Evolutionary conservation across 1,284 basidiomycete genomes (phyloP).

Genomic region (Melampsora allii-populina): DNA sequence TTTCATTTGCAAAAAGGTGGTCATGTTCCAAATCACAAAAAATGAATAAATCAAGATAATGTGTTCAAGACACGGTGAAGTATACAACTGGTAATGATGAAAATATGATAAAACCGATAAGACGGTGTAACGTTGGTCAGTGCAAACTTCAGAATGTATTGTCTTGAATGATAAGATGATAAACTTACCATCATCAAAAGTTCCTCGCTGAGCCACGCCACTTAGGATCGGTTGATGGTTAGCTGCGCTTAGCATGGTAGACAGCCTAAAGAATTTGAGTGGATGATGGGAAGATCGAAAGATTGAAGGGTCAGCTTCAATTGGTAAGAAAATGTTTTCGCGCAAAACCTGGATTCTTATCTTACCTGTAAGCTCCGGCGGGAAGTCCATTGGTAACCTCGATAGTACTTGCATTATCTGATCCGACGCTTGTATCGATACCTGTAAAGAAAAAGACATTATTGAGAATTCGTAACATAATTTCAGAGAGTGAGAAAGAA

Average conservation of each 20-base stretch:
- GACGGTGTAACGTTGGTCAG: no score
- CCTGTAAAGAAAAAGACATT: neutral
- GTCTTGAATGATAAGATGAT: neutral
- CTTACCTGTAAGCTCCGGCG: conserved; percentile 25
- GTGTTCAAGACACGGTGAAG: no score
- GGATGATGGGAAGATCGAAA: no score
- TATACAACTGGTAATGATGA: no score
- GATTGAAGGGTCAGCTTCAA: no score
- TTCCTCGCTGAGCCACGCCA: conserved; percentile 24
- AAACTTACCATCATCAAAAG: conserved; percentile 24
- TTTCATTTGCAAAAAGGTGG: no score
- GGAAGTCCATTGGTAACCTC: conserved; percentile 18
- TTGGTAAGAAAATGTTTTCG: no score
- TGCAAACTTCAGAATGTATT: no score
- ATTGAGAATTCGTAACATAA: neutral
- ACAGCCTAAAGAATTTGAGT: neutral
- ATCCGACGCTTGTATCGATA: conserved; percentile 11
- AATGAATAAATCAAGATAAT: no score
- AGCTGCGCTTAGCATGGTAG: conserved; percentile 9
- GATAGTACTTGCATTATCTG: neutral
- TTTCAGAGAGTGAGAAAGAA: neutral
- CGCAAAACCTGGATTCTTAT: neutral
- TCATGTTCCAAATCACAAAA: no score
- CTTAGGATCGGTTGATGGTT: conserved; percentile 29
- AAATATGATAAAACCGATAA: no score